These are phyloP conservation scores for Leucaena leucocephala DNA, from an alignment of 306 rosid species.

Conservation along the genomic window DNA sequence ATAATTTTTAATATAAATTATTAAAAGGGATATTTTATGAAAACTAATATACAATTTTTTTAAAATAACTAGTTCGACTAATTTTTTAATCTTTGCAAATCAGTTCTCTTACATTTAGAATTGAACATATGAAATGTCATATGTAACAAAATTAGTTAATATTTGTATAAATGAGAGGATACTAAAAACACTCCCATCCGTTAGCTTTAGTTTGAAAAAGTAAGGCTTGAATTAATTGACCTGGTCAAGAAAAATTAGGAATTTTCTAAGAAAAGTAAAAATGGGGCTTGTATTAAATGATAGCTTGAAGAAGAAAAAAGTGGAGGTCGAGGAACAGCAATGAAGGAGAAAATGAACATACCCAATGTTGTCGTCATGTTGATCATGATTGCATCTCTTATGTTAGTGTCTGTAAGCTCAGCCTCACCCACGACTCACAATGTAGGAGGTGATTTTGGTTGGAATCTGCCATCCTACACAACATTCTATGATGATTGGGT, in stretches of 20 bases:
- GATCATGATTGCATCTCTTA: conserved; percentile 32
- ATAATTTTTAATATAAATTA: no score
- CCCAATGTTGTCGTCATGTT: conserved; percentile 29
- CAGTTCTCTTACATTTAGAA: no score
- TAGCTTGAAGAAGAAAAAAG: background rate
- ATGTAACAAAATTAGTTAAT: no score
- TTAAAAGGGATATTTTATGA: no score
- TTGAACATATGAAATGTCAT: no score
- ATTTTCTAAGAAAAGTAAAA: background rate
- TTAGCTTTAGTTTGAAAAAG: background rate
- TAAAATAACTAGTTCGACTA: no score
- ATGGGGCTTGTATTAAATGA: background rate
- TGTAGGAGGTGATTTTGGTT: conserved; percentile 71
- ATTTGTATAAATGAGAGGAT: no score
- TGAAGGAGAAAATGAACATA: conserved; percentile 40
- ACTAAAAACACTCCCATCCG: no score
- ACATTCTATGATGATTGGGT: conserved; percentile 59
- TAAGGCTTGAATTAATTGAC: conserved; percentile 34
- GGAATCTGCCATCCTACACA: conserved; percentile 52
- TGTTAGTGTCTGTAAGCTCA: conserved; percentile 25
- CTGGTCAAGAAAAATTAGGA: conserved; percentile 25
- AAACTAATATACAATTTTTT: no score
- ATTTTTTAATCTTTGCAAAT: no score
- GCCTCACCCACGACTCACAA: conserved; percentile 44
- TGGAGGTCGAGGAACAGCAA: conserved; percentile 5